Evolutionary conservation across 2,329 filamentous ascomycete genomes (phyloP).

Genomic region (Arthrinium puccinioides): DNA sequence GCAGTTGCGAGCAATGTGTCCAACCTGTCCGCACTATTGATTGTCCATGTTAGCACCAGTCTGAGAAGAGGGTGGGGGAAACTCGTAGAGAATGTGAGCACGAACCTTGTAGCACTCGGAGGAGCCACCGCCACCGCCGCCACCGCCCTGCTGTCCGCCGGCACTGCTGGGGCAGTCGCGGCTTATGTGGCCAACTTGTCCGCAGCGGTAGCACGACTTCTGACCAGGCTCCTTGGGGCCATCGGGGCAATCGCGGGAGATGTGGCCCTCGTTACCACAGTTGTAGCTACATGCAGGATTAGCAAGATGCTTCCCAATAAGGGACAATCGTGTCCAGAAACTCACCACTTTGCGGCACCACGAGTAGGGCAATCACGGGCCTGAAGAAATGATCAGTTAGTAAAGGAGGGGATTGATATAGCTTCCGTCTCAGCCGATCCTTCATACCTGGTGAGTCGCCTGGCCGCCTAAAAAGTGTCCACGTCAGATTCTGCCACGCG

Average conservation of each 20-base stretch:
- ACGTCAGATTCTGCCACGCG: conserved; percentile 17
- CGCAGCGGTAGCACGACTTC: conserved; percentile 72
- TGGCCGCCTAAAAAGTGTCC: conserved; percentile 55
- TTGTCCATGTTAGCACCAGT: no score
- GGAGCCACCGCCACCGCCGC: conserved; percentile 34
- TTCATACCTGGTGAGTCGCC: conserved; percentile 64
- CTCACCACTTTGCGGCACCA: conserved; percentile 75
- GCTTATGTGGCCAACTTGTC: conserved; percentile 81
- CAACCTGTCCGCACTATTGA: conserved; percentile 75
- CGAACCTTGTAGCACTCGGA: conserved; percentile 86
- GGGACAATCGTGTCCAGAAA: no score
- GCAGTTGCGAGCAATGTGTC: conserved; percentile 94
- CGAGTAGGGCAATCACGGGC: conserved; percentile 82
- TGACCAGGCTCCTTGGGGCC: conserved; percentile 68
- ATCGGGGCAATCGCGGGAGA: conserved; percentile 80
- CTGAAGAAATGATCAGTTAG: conserved; percentile 32
- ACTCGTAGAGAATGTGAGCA: conserved; percentile 7
- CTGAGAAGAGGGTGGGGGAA: neutral
- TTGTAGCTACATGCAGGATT: conserved; percentile 23
- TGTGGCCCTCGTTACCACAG: conserved; percentile 58
- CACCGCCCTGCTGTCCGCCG: conserved; percentile 26
- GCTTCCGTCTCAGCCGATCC: conserved; percentile 13
- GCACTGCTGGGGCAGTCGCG: conserved; percentile 66
- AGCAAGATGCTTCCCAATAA: no score
- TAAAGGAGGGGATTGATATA: no score